Evolutionary conservation across 2,329 filamentous ascomycete genomes (phyloP), one percentile per base, ranked within the genome.

Genomic region (Phaeomoniella chlamydospora): DNA sequence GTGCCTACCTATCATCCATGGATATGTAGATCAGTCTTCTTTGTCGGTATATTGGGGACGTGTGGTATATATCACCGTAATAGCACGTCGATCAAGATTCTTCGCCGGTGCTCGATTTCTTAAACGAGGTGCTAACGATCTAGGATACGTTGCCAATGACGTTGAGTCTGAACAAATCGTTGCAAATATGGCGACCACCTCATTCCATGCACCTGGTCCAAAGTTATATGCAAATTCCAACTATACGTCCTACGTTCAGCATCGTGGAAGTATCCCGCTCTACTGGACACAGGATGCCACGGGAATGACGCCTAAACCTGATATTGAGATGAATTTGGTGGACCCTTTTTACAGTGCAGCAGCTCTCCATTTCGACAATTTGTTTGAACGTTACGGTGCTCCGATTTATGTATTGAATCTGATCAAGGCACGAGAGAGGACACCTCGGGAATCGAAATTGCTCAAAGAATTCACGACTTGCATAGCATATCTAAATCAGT

Each of bases 151-250:
- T 37, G 92, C 90, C 36, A 98, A 98, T 52, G 92, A 98, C 57
- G 90, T 98, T 15, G 92, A 98, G 59, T 96, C 90, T 1, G 90
- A 98, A 58, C 90, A 98, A 55, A 94, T 98, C 41, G 87, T 98
- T 4, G 90, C 87, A 1, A 90, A 98, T 53, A 84, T 86, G 48
- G 65, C 88, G 35, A 94, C 86, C 0, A 98, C 90, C 1, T 94
- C 90, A 0, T 94, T 98, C 47, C 90, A 98, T 59, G 80, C 83
- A 3, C 85, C 90, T 3, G 88, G 86, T 0, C 83, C 82, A 3
- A 75, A 74, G 34, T 70, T 94, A 9, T 94, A 85, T 53, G 77
- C 85, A 4, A 96, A 81, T 50, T 85, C 88, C 1, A 80, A 84
- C 17, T 94, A 88, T 55, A 96, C 90, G 3, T 96, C 90, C 0